Evolutionary conservation across 2,329 filamentous ascomycete species (phyloP).

Genomic region (Fusarium protoensiforme): DNA sequence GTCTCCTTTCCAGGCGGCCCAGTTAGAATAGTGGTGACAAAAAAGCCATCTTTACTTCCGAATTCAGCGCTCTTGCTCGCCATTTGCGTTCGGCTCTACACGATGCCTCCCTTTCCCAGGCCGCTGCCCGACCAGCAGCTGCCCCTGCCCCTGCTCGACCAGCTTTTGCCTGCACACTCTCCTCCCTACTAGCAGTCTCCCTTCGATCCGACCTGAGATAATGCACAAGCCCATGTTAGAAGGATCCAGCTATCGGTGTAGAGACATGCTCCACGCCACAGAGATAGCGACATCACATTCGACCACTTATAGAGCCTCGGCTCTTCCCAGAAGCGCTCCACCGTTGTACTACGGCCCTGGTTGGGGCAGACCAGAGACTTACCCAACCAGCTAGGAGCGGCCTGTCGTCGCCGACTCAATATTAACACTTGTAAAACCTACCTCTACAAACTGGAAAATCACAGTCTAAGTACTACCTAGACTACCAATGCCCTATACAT

Average conservation of each 20-base stretch:
- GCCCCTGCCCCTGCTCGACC: too few species aligned
- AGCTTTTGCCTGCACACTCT: too few species aligned
- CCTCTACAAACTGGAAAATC: not conserved
- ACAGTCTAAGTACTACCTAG: not conserved
- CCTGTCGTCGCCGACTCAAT: not conserved
- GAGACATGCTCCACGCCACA: not conserved
- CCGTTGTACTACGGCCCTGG: not conserved
- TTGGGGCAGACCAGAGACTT: not conserved
- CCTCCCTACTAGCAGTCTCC: too few species aligned
- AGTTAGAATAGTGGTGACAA: too few species aligned
- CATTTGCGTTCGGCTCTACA: too few species aligned
- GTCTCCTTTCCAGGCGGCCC: not conserved
- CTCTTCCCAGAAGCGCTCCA: not conserved
- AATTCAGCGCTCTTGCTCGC: too few species aligned
- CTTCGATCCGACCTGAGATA: too few species aligned
- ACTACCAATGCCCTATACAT: not conserved
- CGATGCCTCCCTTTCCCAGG: too few species aligned
- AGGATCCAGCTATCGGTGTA: not conserved
- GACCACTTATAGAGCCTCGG: too few species aligned
- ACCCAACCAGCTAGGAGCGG: not conserved
- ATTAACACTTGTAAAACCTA: not conserved
- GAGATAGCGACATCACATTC: not conserved
- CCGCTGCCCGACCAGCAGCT: too few species aligned
- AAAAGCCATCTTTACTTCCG: too few species aligned
- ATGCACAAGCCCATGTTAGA: not conserved